Conservation (phyloP, 306 rosid species). For the Comarum palustre region DNA sequence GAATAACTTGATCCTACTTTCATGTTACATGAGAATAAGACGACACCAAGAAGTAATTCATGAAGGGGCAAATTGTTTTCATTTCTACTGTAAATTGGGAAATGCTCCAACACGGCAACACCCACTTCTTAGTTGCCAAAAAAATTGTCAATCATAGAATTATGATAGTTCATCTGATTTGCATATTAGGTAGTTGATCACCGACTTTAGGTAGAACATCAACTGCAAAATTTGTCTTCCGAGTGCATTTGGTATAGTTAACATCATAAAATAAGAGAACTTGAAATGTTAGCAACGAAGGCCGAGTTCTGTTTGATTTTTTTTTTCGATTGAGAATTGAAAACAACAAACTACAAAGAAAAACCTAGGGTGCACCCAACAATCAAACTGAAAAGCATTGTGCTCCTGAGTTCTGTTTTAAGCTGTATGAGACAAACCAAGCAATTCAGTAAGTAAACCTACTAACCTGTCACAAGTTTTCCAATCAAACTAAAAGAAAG, state of each 20-base stretch:
- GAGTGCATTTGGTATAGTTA: background rate
- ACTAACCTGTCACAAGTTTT: conserved; percentile 8
- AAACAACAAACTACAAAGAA: too few relatives aligned
- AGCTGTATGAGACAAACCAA: background rate
- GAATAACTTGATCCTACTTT: background rate
- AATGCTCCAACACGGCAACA: background rate
- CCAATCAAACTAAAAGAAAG: conserved; percentile 15
- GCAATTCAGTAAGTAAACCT: background rate
- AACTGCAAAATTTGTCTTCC: background rate
- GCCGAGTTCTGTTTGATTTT: too few relatives aligned
- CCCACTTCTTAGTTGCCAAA: background rate
- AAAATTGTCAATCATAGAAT: background rate
- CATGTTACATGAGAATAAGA: background rate
- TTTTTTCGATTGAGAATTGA: too few relatives aligned
- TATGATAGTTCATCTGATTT: background rate
- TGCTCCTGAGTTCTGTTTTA: background rate
- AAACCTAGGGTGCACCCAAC: too few relatives aligned
- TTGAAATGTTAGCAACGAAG: background rate
- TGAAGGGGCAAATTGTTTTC: conserved; percentile 13
- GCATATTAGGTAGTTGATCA: background rate
- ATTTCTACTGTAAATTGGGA: background rate
- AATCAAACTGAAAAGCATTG: too few relatives aligned
- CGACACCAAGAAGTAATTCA: background rate
- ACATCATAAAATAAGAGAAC: background rate
- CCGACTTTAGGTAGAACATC: background rate